Percentiles rank a stretch among this genome's conserved stretches.
These are phyloP conservation scores for Spergularia marina DNA, from an alignment of 148 eudicot genomes.

Conservation along the genomic window DNA sequence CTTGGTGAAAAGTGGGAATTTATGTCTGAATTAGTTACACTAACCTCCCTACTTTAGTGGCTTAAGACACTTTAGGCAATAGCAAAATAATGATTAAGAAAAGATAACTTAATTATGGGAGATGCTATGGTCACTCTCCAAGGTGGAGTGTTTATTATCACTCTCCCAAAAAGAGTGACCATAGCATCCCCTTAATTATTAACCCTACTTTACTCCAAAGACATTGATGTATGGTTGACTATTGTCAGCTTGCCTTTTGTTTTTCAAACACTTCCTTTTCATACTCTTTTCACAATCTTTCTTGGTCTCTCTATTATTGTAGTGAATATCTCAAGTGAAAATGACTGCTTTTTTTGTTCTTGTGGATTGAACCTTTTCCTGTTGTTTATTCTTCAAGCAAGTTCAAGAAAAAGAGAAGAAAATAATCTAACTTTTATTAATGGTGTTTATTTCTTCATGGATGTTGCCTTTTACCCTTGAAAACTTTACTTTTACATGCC, in stretches of 20 bases:
- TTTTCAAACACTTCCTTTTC: conserved; percentile 25
- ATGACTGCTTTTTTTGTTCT: conserved; percentile 7
- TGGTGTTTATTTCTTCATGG: neutral
- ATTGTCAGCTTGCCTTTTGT: conserved; percentile 34
- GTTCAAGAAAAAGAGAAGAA: neutral
- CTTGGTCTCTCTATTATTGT: conserved; percentile 8
- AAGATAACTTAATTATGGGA: neutral
- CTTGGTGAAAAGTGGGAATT: conserved; percentile 22
- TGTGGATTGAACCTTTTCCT: neutral
- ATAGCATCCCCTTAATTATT: too few relatives aligned
- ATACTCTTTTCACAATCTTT: conserved; percentile 9
- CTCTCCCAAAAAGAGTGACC: too few relatives aligned
- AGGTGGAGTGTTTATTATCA: too few relatives aligned
- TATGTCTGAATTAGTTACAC: conserved; percentile 13
- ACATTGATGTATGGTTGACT: conserved; percentile 35
- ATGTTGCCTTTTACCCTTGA: neutral
- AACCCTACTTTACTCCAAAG: conserved; percentile 15
- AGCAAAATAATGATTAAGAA: neutral
- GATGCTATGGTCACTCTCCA: too few relatives aligned
- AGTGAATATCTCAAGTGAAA: conserved; percentile 7
- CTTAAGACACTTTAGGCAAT: conserved; percentile 16
- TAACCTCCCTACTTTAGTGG: conserved; percentile 10
- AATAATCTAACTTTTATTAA: neutral
- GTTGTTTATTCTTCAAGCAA: neutral
- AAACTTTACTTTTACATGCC: neutral